Evolutionary conservation across 2,329 filamentous ascomycete species (phyloP).

Genomic region (Monilinia fructicola): DNA sequence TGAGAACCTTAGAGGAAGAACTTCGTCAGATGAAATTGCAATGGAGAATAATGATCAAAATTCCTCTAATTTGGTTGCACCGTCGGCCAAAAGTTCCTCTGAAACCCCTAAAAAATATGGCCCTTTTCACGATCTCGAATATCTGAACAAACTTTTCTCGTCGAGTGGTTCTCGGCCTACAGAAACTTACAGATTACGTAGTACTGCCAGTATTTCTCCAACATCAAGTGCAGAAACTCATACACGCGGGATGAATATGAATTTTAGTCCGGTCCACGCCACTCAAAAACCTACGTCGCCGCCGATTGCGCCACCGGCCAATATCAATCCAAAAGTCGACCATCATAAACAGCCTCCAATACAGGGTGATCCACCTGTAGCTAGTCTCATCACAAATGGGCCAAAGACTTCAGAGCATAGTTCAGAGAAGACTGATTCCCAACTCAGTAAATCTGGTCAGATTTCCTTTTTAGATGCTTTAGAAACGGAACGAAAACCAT

Average conservation of each 20-base stretch:
- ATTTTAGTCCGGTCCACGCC: neutral
- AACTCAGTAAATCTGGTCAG: neutral
- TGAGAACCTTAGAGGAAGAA: neutral
- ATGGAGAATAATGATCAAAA: neutral
- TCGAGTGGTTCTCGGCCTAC: neutral
- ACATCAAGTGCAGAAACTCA: neutral
- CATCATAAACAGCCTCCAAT: neutral
- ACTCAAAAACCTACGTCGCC: neutral
- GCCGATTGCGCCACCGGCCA: neutral
- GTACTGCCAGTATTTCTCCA: slow-evolving; percentile 4
- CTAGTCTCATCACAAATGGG: neutral
- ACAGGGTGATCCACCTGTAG: neutral
- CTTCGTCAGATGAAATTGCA: neutral
- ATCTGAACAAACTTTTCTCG: slow-evolving; percentile 9
- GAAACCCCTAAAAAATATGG: neutral
- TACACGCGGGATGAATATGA: neutral
- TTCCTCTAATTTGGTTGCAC: no score
- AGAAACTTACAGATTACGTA: neutral
- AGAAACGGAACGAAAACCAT: neutral
- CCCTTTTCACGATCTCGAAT: slow-evolving; percentile 2
- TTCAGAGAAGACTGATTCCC: neutral
- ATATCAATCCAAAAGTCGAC: neutral
- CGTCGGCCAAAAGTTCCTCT: neutral
- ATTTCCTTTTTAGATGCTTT: neutral
- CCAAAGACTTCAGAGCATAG: neutral